phyloP scores from a whole-genome alignment of 108 stramenopile genomes.

The Cyclotella distinguenda region DNA sequence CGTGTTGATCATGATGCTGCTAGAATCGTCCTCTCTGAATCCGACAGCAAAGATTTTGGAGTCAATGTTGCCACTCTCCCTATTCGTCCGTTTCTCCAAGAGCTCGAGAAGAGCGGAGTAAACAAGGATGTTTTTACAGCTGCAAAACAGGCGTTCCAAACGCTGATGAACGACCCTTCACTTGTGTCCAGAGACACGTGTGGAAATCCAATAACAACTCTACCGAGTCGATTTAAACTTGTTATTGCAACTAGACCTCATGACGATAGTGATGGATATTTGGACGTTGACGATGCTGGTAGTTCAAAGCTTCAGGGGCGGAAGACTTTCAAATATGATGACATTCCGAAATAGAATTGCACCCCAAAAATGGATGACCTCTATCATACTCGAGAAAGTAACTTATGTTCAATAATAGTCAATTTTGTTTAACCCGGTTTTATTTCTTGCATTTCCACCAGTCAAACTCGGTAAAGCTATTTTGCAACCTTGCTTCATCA shows the following conservation, averaged over 20 bases:
- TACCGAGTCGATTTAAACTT: constrained; percentile 39
- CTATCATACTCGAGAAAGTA: background rate
- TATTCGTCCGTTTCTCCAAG: constrained; percentile 28
- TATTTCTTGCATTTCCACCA: constrained; percentile 41
- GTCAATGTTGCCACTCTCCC: constrained; percentile 32
- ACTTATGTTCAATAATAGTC: too few species aligned
- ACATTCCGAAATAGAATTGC: constrained; percentile 27
- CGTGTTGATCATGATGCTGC: constrained; percentile 42
- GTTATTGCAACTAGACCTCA: constrained; percentile 24
- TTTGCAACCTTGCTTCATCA: constrained; percentile 26
- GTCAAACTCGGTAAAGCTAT: constrained; percentile 39
- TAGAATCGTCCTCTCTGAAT: constrained; percentile 24
- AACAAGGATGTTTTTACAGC: constrained; percentile 20
- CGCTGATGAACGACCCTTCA: constrained; percentile 25
- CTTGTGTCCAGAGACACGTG: constrained; percentile 32
- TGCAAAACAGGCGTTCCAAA: constrained; percentile 26
- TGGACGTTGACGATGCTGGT: background rate
- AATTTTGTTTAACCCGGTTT: background rate
- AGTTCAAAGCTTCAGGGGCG: background rate
- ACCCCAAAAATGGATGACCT: background rate
- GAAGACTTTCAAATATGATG: constrained; percentile 22
- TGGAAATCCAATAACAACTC: constrained; percentile 32
- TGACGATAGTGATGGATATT: constrained; percentile 27
- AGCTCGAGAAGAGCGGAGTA: constrained; percentile 38
- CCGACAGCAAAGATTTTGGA: constrained; percentile 23